Conservation (phyloP, 495 filamentous ascomycete genomes). For the Bathelium albidoporum region DNA sequence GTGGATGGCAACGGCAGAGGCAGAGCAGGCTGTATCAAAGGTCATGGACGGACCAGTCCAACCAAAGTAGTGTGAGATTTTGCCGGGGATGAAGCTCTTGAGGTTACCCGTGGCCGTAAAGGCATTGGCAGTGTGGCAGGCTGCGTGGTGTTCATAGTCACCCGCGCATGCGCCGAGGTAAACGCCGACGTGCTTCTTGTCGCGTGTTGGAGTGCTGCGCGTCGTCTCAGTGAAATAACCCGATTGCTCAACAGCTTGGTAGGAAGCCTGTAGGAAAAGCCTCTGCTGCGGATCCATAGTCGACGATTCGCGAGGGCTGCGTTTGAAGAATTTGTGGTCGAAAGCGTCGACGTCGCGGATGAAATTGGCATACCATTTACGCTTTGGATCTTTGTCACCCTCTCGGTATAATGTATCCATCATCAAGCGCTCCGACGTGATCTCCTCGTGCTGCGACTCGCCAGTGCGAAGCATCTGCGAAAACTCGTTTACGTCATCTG, state of each 20-base stretch:
- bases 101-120: constrained; percentile 8
- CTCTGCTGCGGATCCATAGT: constrained; percentile 9
- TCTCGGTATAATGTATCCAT: constrained; percentile 8
- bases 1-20: constrained; percentile 15
- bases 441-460: constrained; percentile 35
- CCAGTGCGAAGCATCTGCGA: constrained; percentile 34
- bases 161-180: constrained; percentile 18
- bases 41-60: constrained; percentile 31
- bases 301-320: background rate
- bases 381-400: too few species aligned
- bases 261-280: constrained; percentile 1
- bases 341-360: constrained; percentile 18
- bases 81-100: background rate
- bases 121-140: background rate
- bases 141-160: constrained; percentile 20
- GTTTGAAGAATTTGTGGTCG: constrained; percentile 6
- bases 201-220: background rate
- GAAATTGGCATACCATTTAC: constrained; percentile 41
- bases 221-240: constrained; percentile 10
- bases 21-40: constrained; percentile 45
- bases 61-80: background rate
- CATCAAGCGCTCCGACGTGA: constrained; percentile 27
- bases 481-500: constrained; percentile 38
- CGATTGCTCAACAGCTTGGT: constrained; percentile 4
- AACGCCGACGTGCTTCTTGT: background rate